These are phyloP conservation scores for Kurtzmaniella quercitrusa DNA, from an alignment of 1,139 yeast species.

Conservation along the genomic window DNA sequence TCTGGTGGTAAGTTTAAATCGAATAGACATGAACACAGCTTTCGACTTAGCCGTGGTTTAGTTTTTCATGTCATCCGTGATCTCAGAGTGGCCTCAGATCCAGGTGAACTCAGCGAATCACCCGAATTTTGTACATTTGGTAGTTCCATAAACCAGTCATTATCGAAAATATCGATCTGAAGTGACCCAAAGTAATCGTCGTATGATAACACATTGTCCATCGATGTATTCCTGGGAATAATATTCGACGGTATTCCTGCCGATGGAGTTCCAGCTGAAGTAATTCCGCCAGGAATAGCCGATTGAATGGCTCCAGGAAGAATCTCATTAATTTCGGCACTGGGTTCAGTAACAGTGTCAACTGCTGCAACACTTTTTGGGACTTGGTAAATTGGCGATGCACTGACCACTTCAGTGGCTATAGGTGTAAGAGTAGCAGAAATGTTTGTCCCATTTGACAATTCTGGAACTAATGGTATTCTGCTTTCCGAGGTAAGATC, in stretches of 20 bases:
- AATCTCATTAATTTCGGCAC: not conserved
- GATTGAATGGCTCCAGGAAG: no score
- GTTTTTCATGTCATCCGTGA: no score
- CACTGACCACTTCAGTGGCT: not conserved
- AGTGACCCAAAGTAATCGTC: slow-evolving; percentile 27
- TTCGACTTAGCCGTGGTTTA: not conserved
- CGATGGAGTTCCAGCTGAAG: not conserved
- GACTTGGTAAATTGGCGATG: not conserved
- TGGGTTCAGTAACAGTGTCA: not conserved
- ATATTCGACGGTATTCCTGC: not conserved
- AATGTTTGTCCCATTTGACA: not conserved
- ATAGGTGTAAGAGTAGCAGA: not conserved
- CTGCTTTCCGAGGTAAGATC: not conserved
- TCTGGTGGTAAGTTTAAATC: no score
- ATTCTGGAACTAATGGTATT: not conserved
- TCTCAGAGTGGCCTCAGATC: not conserved
- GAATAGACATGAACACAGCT: not conserved
- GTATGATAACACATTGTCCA: slow-evolving; percentile 9
- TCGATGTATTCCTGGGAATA: not conserved
- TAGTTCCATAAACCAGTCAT: slow-evolving; percentile 26
- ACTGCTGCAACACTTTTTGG: not conserved
- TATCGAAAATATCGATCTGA: slow-evolving; percentile 29
- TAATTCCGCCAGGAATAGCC: not conserved
- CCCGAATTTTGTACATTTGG: slow-evolving; percentile 15
- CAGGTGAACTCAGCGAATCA: not conserved